A percentile compares a stretch with the other conserved stretches of the same genome.
These are phyloP conservation scores for Apophysomyces variabilis DNA, from an alignment of 371 early-diverging fungal species.

Conservation along the genomic window DNA sequence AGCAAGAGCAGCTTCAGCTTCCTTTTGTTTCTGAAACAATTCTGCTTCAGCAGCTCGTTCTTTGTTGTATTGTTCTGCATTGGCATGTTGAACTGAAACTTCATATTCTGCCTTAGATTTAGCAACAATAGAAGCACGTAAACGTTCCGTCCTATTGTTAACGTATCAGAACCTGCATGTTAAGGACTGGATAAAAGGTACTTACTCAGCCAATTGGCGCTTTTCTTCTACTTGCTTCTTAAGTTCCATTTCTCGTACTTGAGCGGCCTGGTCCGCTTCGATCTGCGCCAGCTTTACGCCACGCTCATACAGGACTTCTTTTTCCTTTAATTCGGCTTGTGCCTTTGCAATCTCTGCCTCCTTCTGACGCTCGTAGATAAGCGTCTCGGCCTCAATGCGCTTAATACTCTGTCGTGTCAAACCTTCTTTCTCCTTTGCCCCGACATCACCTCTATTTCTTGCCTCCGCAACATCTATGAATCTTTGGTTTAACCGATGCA, in stretches of 20 bases:
- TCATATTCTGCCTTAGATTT: constrained; percentile 52
- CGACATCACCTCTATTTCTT: constrained; percentile 46
- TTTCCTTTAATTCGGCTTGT: constrained; percentile 32
- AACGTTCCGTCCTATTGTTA: constrained; percentile 34
- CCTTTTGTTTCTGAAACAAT: constrained; percentile 31
- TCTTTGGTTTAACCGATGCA: constrained; percentile 20
- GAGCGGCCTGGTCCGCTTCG: constrained; percentile 47
- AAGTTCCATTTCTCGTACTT: constrained; percentile 45
- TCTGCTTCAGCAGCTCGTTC: constrained; percentile 18
- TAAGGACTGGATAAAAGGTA: not conserved
- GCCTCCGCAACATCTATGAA: constrained; percentile 50
- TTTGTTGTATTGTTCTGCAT: constrained; percentile 41
- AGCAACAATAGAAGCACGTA: constrained; percentile 42
- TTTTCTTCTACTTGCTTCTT: constrained; percentile 46
- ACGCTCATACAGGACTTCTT: constrained; percentile 37
- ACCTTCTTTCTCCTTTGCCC: constrained; percentile 50
- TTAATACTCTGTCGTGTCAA: constrained; percentile 36
- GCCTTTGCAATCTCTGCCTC: constrained; percentile 40
- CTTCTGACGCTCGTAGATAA: constrained; percentile 45
- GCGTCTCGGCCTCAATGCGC: constrained; percentile 45
- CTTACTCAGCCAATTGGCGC: constrained; percentile 33
- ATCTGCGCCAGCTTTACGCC: constrained; percentile 47
- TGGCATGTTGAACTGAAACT: constrained; percentile 41
- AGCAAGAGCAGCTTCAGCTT: constrained; percentile 35
- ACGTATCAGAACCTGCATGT: not conserved